A percentile compares a stretch with the other conserved stretches of the same genome.
These are phyloP conservation scores for Berkeleyomyces rouxiae DNA, from an alignment of 2,329 filamentous ascomycete genomes.

Conservation along the genomic window DNA sequence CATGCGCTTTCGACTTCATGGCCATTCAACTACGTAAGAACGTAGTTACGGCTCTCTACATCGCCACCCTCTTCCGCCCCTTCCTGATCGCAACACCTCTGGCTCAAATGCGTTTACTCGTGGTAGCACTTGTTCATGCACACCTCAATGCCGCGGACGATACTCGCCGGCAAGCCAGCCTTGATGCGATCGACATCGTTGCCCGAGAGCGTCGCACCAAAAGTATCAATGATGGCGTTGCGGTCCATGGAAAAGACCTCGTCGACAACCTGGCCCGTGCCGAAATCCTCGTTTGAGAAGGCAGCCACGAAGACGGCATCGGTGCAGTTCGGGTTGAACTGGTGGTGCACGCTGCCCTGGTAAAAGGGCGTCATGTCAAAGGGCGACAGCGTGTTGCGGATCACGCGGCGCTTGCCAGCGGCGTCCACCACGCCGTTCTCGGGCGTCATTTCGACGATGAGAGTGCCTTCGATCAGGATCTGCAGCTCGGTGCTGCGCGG, in stretches of 20 bases:
- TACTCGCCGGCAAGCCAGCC: constrained; percentile 25
- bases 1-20: no score
- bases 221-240: constrained; percentile 30
- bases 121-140: constrained; percentile 33
- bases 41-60: no score
- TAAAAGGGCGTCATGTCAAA: constrained; percentile 38
- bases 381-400: constrained; percentile 25
- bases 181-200: constrained; percentile 30
- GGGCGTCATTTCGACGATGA: constrained; percentile 35
- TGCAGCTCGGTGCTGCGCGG: constrained; percentile 37
- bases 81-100: no score
- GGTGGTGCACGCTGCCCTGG: constrained; percentile 36
- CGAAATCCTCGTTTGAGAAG: constrained; percentile 34
- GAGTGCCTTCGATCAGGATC: constrained; percentile 30
- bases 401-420: constrained; percentile 25
- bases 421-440: constrained; percentile 32
- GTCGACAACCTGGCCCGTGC: constrained; percentile 33
- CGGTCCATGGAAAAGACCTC: constrained; percentile 31
- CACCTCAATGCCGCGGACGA: constrained; percentile 35
- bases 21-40: no score
- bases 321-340: constrained; percentile 39
- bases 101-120: background rate
- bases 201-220: constrained; percentile 29
- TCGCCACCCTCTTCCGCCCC: background rate
- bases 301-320: constrained; percentile 33